These are phyloP conservation scores for Salmacisia buchloeana DNA, from an alignment of 1,284 basidiomycete genomes.

Conservation along the genomic window DNA sequence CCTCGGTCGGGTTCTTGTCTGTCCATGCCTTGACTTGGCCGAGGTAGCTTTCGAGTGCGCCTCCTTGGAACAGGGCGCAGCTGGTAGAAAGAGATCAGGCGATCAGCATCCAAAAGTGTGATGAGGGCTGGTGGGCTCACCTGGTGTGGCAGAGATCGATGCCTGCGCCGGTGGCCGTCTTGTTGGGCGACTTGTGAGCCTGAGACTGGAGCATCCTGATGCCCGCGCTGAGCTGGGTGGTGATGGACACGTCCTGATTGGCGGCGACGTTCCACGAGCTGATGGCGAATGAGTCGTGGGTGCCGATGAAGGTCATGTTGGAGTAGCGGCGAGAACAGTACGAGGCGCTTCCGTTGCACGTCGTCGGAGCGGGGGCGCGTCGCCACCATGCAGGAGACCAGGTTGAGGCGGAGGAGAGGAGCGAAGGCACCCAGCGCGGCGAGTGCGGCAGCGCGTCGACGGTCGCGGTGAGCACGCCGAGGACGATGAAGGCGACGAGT, in stretches of 20 bases:
- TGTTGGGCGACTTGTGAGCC: conserved; percentile 63
- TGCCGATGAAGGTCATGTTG: too few relatives aligned
- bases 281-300: too few relatives aligned
- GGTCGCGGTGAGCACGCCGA: too few relatives aligned
- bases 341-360: too few relatives aligned
- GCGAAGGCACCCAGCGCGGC: too few relatives aligned
- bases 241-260: conserved; percentile 56
- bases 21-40: conserved; percentile 75
- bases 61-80: conserved; percentile 42
- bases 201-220: conserved; percentile 85
- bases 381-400: too few relatives aligned
- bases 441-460: too few relatives aligned
- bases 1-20: conserved; percentile 77
- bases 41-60: conserved; percentile 65
- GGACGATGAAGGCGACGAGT: too few relatives aligned
- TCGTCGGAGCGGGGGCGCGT: too few relatives aligned
- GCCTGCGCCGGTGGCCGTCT: conserved; percentile 46
- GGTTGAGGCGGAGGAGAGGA: too few relatives aligned
- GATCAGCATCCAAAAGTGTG: neutral
- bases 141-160: conserved; percentile 42
- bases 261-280: too few relatives aligned
- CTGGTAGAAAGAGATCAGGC: conserved; percentile 10
- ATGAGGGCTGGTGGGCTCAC: neutral
- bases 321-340: too few relatives aligned
- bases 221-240: conserved; percentile 78